Evolutionary conservation across 257 asterid genomes (phyloP).

Genomic region (Przewalskia tangutica): DNA sequence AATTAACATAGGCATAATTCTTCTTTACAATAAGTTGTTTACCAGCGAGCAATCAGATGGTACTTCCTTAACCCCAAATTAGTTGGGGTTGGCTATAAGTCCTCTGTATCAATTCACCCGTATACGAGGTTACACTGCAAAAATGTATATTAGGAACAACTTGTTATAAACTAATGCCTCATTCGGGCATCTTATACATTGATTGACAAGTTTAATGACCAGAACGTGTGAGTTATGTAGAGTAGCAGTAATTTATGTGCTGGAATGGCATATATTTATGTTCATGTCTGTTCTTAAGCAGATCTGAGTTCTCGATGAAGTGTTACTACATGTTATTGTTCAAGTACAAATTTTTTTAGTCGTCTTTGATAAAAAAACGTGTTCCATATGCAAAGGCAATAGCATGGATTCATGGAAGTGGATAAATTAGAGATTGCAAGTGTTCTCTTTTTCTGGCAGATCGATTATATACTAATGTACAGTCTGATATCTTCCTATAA

Average conservation of each 20-base stretch:
- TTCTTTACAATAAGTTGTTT: neutral
- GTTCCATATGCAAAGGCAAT: neutral
- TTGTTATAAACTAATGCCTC: neutral
- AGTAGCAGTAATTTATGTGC: neutral
- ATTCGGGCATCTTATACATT: neutral
- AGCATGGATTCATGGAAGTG: neutral
- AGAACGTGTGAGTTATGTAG: neutral
- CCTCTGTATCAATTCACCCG: neutral
- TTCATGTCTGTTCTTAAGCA: neutral
- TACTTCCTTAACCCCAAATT: neutral
- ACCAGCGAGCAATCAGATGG: neutral
- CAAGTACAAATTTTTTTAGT: neutral
- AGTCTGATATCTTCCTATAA: neutral
- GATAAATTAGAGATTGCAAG: neutral
- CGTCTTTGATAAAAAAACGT: neutral
- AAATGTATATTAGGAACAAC: neutral
- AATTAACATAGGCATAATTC: neutral
- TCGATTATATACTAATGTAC: neutral
- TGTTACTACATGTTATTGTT: neutral
- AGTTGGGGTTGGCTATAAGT: neutral
- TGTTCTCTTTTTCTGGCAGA: neutral
- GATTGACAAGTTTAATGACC: neutral
- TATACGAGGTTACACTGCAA: neutral
- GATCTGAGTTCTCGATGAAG: neutral
- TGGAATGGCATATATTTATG: too few species aligned